These are phyloP conservation scores for Melampsora abietis-canadensis DNA, from an alignment of 1,284 basidiomycete genomes.

Conservation along the genomic window DNA sequence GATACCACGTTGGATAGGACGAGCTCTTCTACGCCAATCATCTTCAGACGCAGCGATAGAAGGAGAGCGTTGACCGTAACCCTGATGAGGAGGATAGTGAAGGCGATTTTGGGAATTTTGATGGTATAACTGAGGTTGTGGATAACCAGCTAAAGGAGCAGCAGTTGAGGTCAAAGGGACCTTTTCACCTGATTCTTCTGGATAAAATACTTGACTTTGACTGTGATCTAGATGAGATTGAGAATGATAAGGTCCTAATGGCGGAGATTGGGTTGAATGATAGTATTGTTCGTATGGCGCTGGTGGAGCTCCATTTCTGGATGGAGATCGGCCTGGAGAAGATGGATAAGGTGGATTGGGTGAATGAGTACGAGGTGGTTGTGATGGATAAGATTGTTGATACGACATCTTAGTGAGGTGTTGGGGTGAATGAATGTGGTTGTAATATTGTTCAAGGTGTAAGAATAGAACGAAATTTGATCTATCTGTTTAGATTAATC, in stretches of 20 bases:
- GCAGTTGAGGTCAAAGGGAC: background rate
- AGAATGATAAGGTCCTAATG: background rate
- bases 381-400: too few species aligned
- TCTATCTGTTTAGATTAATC: background rate
- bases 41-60: conserved; percentile 25
- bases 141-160: conserved; percentile 1
- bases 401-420: too few species aligned
- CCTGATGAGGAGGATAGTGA: background rate
- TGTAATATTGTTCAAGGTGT: background rate
- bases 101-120: background rate
- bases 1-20: conserved; percentile 54
- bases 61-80: background rate
- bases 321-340: background rate
- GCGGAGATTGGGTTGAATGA: background rate
- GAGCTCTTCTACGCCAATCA: conserved; percentile 53
- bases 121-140: background rate
- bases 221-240: background rate
- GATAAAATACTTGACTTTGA: background rate
- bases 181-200: background rate
- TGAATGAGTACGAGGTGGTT: too few species aligned
- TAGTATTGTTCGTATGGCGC: background rate
- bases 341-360: background rate
- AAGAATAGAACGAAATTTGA: background rate
- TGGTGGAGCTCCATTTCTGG: background rate
- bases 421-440: background rate